Evolutionary conservation across 2,329 filamentous ascomycete species (phyloP).

Genomic region (Ascochyta pisi): DNA sequence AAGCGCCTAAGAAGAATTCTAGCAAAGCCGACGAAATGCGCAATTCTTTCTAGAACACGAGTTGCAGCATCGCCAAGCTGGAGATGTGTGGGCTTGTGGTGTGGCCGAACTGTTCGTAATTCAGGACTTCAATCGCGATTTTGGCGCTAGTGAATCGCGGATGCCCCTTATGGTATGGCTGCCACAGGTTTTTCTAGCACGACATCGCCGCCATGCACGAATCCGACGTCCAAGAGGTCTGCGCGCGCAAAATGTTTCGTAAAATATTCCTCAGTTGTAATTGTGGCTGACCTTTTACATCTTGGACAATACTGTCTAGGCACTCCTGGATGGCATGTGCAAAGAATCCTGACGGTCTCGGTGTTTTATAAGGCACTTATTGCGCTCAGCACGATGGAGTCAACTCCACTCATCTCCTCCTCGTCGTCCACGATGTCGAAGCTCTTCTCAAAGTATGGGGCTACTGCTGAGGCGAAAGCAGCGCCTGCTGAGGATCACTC

Average conservation of each 20-base stretch:
- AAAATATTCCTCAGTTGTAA: slow-evolving; percentile 11
- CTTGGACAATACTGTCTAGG: slow-evolving; percentile 2
- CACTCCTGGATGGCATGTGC: slow-evolving; percentile 11
- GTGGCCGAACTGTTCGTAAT: slow-evolving; percentile 2
- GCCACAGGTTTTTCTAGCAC: slow-evolving; percentile 14
- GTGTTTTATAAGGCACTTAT: slow-evolving; percentile 10
- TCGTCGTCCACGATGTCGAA: slow-evolving; percentile 22
- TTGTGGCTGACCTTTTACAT: slow-evolving; percentile 9
- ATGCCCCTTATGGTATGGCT: slow-evolving; percentile 6
- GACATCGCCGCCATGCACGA: slow-evolving; percentile 15
- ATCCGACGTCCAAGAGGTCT: slow-evolving; percentile 11
- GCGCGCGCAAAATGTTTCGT: slow-evolving; percentile 16
- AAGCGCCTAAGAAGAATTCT: background rate
- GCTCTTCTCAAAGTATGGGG: slow-evolving; percentile 23
- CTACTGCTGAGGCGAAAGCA: slow-evolving; percentile 12
- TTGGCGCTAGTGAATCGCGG: slow-evolving; percentile 8
- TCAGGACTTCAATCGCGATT: slow-evolving; percentile 10
- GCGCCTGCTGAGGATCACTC: slow-evolving; percentile 13
- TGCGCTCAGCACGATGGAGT: slow-evolving; percentile 9
- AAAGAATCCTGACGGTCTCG: background rate
- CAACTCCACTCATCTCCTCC: slow-evolving; percentile 18
- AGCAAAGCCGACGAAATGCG: slow-evolving; percentile 8
- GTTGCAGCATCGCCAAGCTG: slow-evolving; percentile 8
- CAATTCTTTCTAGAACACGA: slow-evolving; percentile 1
- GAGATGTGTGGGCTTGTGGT: slow-evolving; percentile 7